Conservation (phyloP, 306 rosid species). For the Prosopis cineraria region DNA sequence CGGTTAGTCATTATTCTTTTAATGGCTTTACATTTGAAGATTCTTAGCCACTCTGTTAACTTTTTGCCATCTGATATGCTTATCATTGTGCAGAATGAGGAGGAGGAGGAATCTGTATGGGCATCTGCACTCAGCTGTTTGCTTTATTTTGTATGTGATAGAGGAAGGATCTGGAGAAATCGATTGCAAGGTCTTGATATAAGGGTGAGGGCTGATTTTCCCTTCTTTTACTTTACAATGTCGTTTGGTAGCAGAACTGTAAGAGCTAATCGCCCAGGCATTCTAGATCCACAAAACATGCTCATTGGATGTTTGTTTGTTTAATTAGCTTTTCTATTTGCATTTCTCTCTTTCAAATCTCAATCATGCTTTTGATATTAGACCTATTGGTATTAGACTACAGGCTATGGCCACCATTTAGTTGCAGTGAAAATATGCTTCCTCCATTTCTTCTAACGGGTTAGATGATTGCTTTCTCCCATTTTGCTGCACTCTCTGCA, state of each 20-base stretch:
- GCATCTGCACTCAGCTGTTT: conserved; percentile 99
- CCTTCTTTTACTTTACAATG: conserved; percentile 2
- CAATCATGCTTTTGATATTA: background rate
- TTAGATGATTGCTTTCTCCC: background rate
- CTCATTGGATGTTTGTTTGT: background rate
- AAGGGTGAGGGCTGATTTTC: conserved; percentile 69
- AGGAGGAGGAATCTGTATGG: conserved; percentile 95
- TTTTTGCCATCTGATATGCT: conserved; percentile 13
- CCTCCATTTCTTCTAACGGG: background rate
- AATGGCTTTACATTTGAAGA: background rate
- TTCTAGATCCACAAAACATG: background rate
- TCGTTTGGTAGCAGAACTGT: background rate
- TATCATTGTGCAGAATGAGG: conserved; percentile 68
- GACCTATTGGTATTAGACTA: background rate
- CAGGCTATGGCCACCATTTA: background rate
- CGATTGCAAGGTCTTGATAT: conserved; percentile 89
- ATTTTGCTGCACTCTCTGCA: background rate
- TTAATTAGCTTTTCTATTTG: background rate
- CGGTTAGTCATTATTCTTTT: background rate
- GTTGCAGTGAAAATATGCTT: background rate
- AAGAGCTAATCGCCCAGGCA: background rate
- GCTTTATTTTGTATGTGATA: conserved; percentile 94
- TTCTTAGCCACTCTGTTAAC: conserved; percentile 24
- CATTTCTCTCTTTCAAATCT: background rate
- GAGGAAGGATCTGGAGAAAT: conserved; percentile 86